phyloP scores from a whole-genome alignment of 345 rosid genomes.

The Rhodamnia argentea region DNA sequence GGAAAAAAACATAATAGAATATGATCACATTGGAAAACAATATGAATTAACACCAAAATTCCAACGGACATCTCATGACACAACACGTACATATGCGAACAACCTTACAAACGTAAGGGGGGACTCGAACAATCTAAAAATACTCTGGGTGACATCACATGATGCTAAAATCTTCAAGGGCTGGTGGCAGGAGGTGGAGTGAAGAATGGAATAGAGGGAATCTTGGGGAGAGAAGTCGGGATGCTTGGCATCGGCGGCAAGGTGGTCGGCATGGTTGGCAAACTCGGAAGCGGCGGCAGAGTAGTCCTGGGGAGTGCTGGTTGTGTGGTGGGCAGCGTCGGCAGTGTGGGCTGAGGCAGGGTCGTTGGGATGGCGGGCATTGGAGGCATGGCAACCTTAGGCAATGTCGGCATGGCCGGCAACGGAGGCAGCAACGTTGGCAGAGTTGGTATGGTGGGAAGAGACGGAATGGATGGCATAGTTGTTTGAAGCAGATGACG shows the following conservation, averaged over 20 bases:
- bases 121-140: not conserved
- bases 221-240: constrained; percentile 10
- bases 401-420: not conserved
- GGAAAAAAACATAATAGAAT: not conserved
- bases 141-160: not conserved
- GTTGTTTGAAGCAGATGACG: constrained; percentile 10
- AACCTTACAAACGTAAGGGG: not conserved
- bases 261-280: constrained; percentile 1
- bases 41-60: not conserved
- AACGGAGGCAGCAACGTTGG: not conserved
- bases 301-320: constrained; percentile 2
- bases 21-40: not conserved
- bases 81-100: not conserved
- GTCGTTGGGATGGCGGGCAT: constrained; percentile 4
- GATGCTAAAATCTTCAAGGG: constrained; percentile 1
- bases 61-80: not conserved
- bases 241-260: constrained; percentile 16
- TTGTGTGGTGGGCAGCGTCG: constrained; percentile 5
- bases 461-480: not conserved
- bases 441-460: not conserved
- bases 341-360: constrained; percentile 5
- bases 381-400: not conserved
- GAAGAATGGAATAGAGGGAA: constrained; percentile 24
- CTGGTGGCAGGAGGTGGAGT: constrained; percentile 19
- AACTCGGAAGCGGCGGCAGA: constrained; percentile 7